These are phyloP conservation scores for Fusarium poae DNA, from an alignment of 2,329 filamentous ascomycete genomes.

Conservation along the genomic window DNA sequence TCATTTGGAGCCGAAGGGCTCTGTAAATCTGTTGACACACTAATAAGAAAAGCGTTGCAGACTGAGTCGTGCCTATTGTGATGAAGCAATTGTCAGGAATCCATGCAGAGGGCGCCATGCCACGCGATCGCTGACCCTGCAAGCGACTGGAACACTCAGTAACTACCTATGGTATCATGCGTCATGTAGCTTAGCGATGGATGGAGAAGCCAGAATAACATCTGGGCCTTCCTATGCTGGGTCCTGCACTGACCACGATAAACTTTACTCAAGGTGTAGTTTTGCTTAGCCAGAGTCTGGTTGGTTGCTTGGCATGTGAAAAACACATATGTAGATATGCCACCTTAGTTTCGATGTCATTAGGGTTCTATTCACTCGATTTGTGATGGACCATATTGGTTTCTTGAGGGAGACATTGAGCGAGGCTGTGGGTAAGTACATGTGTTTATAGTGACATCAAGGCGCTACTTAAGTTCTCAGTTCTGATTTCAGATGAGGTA, in stretches of 20 bases:
- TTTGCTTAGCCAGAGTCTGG: neutral
- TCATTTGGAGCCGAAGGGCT: neutral
- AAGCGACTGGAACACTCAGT: conserved; percentile 28
- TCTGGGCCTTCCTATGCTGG: conserved; percentile 31
- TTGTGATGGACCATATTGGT: neutral
- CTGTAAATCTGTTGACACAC: neutral
- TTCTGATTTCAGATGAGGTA: neutral
- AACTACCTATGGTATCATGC: conserved; percentile 42
- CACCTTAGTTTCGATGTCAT: neutral
- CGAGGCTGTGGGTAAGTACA: neutral
- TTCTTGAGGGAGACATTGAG: neutral
- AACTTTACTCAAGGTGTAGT: neutral
- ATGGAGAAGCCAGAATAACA: conserved; percentile 29
- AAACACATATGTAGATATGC: neutral
- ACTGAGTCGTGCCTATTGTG: neutral
- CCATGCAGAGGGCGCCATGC: conserved; percentile 18
- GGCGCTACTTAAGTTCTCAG: conserved; percentile 7
- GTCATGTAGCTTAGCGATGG: conserved; percentile 34
- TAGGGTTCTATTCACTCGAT: neutral
- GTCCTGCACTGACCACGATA: conserved; percentile 28
- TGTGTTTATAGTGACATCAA: neutral
- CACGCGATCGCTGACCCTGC: conserved; percentile 27
- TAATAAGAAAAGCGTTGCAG: neutral
- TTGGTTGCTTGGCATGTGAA: neutral
- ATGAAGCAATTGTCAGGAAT: neutral